Evolutionary conservation across 495 filamentous ascomycete genomes (phyloP).

Genomic region (Thozetella sp.): DNA sequence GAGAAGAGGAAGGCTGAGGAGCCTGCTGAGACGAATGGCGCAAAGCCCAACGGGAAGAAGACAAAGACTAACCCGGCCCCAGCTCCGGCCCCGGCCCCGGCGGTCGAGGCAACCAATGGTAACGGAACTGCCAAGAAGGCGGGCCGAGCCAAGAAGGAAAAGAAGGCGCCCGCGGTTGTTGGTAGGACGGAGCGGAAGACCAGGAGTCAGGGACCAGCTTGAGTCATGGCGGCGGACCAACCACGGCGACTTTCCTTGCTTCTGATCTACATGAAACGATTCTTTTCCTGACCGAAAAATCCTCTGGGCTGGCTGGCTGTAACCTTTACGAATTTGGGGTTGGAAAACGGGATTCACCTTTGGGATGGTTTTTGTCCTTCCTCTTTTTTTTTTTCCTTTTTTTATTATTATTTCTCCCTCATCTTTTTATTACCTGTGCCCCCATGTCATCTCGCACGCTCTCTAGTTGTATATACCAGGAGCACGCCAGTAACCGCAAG

Average conservation of each 20-base stretch:
- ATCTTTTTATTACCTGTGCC: background rate
- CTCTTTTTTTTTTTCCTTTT: background rate
- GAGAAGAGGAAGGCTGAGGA: conserved; percentile 15
- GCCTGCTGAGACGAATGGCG: conserved; percentile 15
- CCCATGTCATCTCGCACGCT: background rate
- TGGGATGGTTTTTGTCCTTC: background rate
- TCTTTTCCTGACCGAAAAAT: conserved; percentile 3
- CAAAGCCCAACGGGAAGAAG: conserved; percentile 31
- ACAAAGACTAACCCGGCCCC: conserved; percentile 28
- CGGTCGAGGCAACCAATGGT: conserved; percentile 3
- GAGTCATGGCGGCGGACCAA: background rate
- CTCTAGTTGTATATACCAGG: background rate
- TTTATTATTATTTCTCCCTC: background rate
- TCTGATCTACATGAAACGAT: background rate
- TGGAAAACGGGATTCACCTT: background rate
- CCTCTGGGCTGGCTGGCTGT: conserved; percentile 4
- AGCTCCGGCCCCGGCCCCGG: too few species aligned
- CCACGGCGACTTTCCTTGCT: background rate
- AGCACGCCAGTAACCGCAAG: background rate
- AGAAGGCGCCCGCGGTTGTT: conserved; percentile 26
- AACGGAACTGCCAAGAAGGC: conserved; percentile 19
- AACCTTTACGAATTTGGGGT: background rate
- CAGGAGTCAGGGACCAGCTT: conserved; percentile 39
- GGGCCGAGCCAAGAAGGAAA: conserved; percentile 38
- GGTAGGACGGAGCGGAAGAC: conserved; percentile 42